Percentiles rank a stretch among this genome's conserved stretches.
Evolutionary conservation across 1,284 basidiomycete genomes (phyloP).

Genomic region (Cryptococcus sp.): DNA sequence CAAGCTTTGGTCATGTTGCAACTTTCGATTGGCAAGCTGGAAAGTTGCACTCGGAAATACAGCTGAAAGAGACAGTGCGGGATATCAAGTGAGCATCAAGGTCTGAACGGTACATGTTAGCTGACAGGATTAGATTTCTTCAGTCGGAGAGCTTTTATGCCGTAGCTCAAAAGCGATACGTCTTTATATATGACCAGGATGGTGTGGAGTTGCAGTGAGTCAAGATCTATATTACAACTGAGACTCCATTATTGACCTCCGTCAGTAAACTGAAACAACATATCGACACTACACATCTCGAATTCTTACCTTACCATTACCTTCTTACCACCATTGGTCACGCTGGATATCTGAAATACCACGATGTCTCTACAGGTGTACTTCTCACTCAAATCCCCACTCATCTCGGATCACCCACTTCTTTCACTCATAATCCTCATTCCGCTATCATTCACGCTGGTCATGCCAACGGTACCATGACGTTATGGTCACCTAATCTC

Average conservation of each 20-base stretch:
- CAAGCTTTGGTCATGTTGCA: slow-evolving; percentile 79
- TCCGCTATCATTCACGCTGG: slow-evolving; percentile 91
- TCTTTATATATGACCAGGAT: slow-evolving; percentile 91
- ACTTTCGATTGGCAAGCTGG: slow-evolving; percentile 94
- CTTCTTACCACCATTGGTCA: slow-evolving; percentile 82
- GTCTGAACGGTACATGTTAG: neutral
- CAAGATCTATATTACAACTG: neutral
- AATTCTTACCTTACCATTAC: slow-evolving; percentile 96
- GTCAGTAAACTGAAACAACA: slow-evolving; percentile 56
- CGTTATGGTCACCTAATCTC: slow-evolving; percentile 93
- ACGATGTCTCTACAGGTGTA: slow-evolving; percentile 91
- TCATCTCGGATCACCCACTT: slow-evolving; percentile 75
- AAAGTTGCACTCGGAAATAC: slow-evolving; percentile 78
- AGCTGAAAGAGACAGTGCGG: slow-evolving; percentile 76
- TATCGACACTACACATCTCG: slow-evolving; percentile 83
- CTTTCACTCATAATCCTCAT: slow-evolving; percentile 88
- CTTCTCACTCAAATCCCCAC: slow-evolving; percentile 86
- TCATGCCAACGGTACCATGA: slow-evolving; percentile 76
- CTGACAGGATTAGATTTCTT: slow-evolving; percentile 60
- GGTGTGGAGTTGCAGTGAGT: slow-evolving; percentile 82
- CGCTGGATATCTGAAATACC: slow-evolving; percentile 87
- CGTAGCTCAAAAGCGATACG: slow-evolving; percentile 94
- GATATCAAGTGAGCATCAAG: slow-evolving; percentile 70
- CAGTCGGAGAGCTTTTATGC: slow-evolving; percentile 91
- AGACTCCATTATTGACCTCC: neutral